Percentiles rank a stretch among this genome's conserved stretches.
Evolutionary conservation across 129 eudicot genomes (phyloP).

Genomic region (Heracleum sosnowskyi): DNA sequence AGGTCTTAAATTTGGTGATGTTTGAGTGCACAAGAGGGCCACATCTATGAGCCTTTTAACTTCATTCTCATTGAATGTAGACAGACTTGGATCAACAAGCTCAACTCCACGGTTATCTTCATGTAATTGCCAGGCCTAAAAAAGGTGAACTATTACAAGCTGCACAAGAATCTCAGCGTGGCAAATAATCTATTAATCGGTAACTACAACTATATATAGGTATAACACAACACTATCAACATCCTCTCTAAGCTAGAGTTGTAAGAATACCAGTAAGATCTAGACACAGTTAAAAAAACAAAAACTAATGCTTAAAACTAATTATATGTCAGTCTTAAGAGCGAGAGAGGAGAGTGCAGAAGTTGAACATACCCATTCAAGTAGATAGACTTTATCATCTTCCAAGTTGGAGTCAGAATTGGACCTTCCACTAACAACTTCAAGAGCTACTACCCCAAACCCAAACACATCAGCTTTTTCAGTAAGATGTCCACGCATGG

Average conservation of each 20-base stretch:
- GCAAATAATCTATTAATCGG: background rate
- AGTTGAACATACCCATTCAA: slow-evolving; percentile 49
- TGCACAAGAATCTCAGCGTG: background rate
- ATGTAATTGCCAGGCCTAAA: slow-evolving; percentile 76
- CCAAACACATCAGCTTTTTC: slow-evolving; percentile 87
- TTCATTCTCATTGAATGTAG: slow-evolving; percentile 37
- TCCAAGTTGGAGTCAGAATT: slow-evolving; percentile 51
- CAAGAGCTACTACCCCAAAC: slow-evolving; percentile 82
- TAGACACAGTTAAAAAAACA: background rate
- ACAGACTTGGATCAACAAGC: slow-evolving; percentile 41
- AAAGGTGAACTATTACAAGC: background rate
- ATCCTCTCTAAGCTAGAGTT: background rate
- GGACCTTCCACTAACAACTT: slow-evolving; percentile 64
- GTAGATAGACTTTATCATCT: slow-evolving; percentile 56
- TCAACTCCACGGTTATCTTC: slow-evolving; percentile 46
- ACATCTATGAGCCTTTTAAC: slow-evolving; percentile 39
- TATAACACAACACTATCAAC: background rate
- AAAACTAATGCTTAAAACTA: too few species aligned
- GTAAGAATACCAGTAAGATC: background rate
- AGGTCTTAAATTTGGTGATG: slow-evolving; percentile 56
- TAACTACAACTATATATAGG: background rate
- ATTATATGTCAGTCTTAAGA: too few species aligned
- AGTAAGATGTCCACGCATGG: slow-evolving; percentile 86
- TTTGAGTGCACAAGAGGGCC: slow-evolving; percentile 72
- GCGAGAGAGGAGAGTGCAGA: background rate